These are phyloP conservation scores for Beauveria pseudobassiana DNA, from an alignment of 2,329 filamentous ascomycete genomes.

Conservation along the genomic window DNA sequence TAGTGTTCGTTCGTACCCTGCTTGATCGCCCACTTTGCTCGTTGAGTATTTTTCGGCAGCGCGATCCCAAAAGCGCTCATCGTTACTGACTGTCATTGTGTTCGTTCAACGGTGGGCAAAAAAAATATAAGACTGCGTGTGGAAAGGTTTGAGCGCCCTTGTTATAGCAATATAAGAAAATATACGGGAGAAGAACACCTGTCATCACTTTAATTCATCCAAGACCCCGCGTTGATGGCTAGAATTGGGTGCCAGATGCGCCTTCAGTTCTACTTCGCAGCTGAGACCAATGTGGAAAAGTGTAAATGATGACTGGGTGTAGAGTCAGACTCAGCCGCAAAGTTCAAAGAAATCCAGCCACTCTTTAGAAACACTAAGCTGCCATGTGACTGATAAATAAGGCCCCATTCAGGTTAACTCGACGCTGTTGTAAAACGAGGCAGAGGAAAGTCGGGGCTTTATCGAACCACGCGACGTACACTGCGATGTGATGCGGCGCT, in stretches of 20 bases:
- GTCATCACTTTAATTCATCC: too few relatives aligned
- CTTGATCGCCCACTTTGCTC: slow-evolving; percentile 12
- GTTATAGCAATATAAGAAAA: neutral
- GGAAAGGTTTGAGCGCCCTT: neutral
- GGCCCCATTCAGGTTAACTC: too few relatives aligned
- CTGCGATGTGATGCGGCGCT: too few relatives aligned
- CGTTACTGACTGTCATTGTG: slow-evolving; percentile 4
- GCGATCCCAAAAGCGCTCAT: slow-evolving; percentile 14
- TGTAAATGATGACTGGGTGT: neutral
- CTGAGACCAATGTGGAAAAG: slow-evolving; percentile 6
- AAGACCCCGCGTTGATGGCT: neutral
- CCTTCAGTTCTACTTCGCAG: neutral
- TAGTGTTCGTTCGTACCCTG: slow-evolving; percentile 14
- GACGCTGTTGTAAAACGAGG: too few relatives aligned
- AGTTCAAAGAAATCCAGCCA: too few relatives aligned
- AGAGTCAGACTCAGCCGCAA: neutral
- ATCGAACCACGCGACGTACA: too few relatives aligned
- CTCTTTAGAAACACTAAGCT: too few relatives aligned
- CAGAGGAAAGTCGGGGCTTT: too few relatives aligned
- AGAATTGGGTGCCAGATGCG: neutral
- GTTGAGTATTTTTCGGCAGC: slow-evolving; percentile 12
- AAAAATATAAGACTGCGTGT: too few relatives aligned
- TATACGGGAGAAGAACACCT: too few relatives aligned
- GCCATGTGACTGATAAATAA: too few relatives aligned
- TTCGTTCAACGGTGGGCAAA: neutral